These are phyloP conservation scores for Candida lessepsii DNA, from an alignment of 805 yeast species.

Conservation along the genomic window DNA sequence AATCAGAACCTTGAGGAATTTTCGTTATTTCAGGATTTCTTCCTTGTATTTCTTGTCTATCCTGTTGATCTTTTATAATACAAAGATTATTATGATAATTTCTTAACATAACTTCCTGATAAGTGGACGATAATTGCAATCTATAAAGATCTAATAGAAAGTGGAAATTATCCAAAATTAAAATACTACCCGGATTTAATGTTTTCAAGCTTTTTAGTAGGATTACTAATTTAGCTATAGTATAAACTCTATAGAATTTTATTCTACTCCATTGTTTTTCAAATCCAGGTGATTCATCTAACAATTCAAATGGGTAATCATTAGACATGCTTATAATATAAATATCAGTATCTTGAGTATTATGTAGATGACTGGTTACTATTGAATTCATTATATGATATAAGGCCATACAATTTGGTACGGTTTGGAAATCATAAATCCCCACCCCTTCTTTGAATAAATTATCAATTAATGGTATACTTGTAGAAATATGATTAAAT, in stretches of 20 bases:
- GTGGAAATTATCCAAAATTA: constrained; percentile 33
- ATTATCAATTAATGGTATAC: constrained; percentile 1
- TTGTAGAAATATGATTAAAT: constrained; percentile 2
- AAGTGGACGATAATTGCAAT: constrained; percentile 29
- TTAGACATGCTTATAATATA: constrained; percentile 31
- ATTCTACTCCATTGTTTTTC: constrained; percentile 19
- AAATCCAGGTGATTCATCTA: constrained; percentile 22
- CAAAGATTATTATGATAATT: constrained; percentile 30
- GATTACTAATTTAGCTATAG: constrained; percentile 12
- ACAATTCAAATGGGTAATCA: constrained; percentile 27
- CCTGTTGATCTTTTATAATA: constrained; percentile 19
- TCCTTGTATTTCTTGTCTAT: constrained; percentile 24
- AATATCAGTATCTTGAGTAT: constrained; percentile 17
- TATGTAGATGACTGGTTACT: constrained; percentile 27
- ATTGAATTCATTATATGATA: constrained; percentile 23
- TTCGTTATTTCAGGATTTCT: constrained; percentile 22
- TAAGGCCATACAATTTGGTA: constrained; percentile 29
- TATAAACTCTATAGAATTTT: constrained; percentile 8
- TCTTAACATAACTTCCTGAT: constrained; percentile 33
- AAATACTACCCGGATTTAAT: constrained; percentile 3
- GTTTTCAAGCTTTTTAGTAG: constrained; percentile 5
- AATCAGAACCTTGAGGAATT: constrained; percentile 28
- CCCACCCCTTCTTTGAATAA: constrained; percentile 15
- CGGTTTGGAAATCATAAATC: constrained; percentile 36
- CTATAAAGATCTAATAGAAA: constrained; percentile 35